A percentile compares a stretch with the other conserved stretches of the same genome.
phyloP scores from a whole-genome alignment of 768 basidiomycete genomes.

The Tremella mesenterica region DNA sequence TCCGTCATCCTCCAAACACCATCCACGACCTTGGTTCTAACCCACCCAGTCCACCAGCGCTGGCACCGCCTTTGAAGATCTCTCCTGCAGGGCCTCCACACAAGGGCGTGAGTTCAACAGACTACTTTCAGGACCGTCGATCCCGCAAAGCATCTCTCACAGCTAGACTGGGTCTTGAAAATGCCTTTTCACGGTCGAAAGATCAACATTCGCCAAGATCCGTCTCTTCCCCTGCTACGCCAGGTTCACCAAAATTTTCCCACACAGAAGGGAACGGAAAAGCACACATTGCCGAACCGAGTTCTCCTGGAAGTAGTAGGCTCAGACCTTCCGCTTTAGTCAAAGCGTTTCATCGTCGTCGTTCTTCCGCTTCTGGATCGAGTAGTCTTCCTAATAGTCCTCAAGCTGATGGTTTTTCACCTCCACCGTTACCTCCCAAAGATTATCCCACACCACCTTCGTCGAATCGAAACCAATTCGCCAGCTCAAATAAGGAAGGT shows the following conservation, averaged over 20 bases:
- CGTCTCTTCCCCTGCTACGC: not conserved
- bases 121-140: conserved; percentile 1
- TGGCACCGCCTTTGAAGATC: not conserved
- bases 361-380: not conserved
- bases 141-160: conserved; percentile 12
- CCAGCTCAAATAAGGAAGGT: too few species aligned
- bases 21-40: not conserved
- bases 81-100: not conserved
- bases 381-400: not conserved
- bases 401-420: not conserved
- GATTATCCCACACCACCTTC: not conserved
- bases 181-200: not conserved
- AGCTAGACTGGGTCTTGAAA: conserved; percentile 1
- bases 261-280: not conserved
- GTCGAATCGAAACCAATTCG: not conserved
- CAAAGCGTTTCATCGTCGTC: not conserved
- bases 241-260: too few species aligned
- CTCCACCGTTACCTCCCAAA: conserved; percentile 7
- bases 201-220: not conserved
- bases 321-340: not conserved
- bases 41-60: not conserved
- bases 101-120: conserved; percentile 8
- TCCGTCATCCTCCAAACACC: not conserved
- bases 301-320: not conserved
- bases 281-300: not conserved